These are phyloP conservation scores for Trypanosoma avium DNA, from an alignment of 208 protist species.

Conservation along the genomic window DNA sequence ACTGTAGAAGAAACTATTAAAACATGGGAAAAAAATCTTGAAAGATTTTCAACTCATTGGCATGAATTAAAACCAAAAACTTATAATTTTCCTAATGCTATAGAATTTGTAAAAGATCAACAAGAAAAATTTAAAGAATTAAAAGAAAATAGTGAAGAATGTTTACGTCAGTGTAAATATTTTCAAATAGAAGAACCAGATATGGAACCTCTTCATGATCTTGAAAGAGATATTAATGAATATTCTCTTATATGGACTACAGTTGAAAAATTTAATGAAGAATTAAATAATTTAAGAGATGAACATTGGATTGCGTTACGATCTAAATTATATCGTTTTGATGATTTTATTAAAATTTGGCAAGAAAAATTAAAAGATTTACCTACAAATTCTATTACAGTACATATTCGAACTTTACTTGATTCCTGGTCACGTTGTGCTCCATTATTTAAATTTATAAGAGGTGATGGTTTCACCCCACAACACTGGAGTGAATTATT, in stretches of 20 bases:
- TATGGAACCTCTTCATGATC: slow-evolving; percentile 70
- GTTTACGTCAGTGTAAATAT: slow-evolving; percentile 89
- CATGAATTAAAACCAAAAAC: slow-evolving; percentile 94
- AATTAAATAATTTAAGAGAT: slow-evolving; percentile 69
- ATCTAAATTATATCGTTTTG: slow-evolving; percentile 92
- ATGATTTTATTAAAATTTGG: slow-evolving; percentile 95
- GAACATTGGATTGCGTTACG: slow-evolving; percentile 96
- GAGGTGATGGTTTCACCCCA: slow-evolving; percentile 94
- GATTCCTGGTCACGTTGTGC: slow-evolving; percentile 82
- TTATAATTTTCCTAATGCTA: slow-evolving; percentile 58
- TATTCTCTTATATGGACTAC: slow-evolving; percentile 87
- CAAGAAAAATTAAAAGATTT: slow-evolving; percentile 83
- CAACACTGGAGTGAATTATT: slow-evolving; percentile 96
- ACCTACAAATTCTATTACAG: slow-evolving; percentile 69
- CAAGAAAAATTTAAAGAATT: slow-evolving; percentile 80
- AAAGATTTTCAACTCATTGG: slow-evolving; percentile 93
- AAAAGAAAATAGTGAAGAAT: slow-evolving; percentile 61
- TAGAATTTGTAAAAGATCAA: slow-evolving; percentile 83
- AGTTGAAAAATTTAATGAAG: slow-evolving; percentile 83
- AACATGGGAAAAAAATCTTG: slow-evolving; percentile 78
- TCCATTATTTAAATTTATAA: slow-evolving; percentile 91
- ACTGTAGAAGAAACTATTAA: slow-evolving; percentile 71
- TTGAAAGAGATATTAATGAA: slow-evolving; percentile 84
- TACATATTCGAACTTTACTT: slow-evolving; percentile 89
- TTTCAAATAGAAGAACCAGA: slow-evolving; percentile 91